These are phyloP conservation scores for Ophiostoma himal-ulmi DNA, from an alignment of 2,329 filamentous ascomycete species.

Conservation along the genomic window DNA sequence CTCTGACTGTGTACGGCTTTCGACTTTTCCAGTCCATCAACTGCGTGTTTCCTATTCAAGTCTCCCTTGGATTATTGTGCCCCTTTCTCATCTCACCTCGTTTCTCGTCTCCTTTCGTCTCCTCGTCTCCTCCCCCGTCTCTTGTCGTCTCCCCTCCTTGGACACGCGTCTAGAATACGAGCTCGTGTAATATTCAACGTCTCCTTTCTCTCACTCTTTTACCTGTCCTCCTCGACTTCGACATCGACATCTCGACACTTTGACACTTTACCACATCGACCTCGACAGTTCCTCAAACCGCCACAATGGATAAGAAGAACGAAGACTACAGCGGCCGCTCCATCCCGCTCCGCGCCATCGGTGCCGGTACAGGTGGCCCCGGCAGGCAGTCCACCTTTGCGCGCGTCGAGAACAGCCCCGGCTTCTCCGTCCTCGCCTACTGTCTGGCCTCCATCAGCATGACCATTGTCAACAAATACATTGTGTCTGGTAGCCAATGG, in stretches of 20 bases:
- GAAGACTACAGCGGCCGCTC: constrained; percentile 56
- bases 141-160: neutral
- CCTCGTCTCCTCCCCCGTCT: constrained; percentile 20
- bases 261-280: neutral
- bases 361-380: neutral
- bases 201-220: neutral
- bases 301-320: constrained; percentile 72
- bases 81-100: neutral
- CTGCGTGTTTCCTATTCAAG: constrained; percentile 7
- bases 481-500: constrained; percentile 83
- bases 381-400: constrained; percentile 31
- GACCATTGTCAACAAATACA: constrained; percentile 99
- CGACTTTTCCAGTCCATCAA: neutral
- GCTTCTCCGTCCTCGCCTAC: constrained; percentile 79
- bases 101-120: neutral
- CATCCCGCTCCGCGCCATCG: constrained; percentile 34
- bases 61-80: neutral
- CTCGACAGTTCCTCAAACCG: neutral
- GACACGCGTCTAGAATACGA: constrained; percentile 12
- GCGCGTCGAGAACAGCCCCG: constrained; percentile 66
- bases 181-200: neutral
- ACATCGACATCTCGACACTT: neutral
- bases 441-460: constrained; percentile 96
- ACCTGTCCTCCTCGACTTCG: neutral
- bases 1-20: constrained; percentile 2